Base-by-base conservation (phyloP, 331 rosid genomes). In the Rhamnella rubrinervis region DNA sequence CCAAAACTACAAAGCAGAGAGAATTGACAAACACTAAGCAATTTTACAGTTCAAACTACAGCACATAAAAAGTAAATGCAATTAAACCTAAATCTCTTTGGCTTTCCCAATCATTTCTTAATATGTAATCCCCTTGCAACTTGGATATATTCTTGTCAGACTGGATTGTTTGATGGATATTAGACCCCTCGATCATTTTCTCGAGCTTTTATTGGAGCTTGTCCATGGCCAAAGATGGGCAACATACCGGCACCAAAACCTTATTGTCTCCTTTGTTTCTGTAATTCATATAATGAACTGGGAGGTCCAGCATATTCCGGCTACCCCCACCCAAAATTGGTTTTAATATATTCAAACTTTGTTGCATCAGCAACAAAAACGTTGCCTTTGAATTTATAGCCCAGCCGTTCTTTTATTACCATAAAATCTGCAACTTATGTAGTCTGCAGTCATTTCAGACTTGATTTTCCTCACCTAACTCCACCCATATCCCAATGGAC, bases 291-390 rank as follows among this genome's bases (percentile, higher is more conserved):
- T 26, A 26, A 26, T 26, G 37, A 86, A 46, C 52, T 79, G 0
- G 72, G 60, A 4, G 51, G 58, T 5, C 87, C 85, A 4, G 71
- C 71, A 52, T 7, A 66, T 2, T 1, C 61, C n/a, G 71, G 61
- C 11, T 9, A 17, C 9, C 71, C 71, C 71, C 71, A 66, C 18
- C 23, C 61, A 3, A 66, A 52, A 51, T 66, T 61, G 8, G 52
- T 28, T 8, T 66, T 46, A 26, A 25, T 12, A 38, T 18, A 37
- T 40, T 20, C 71, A 61, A 25, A 53, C 44, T 25, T 25, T n/a
- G 59, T 52, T 13, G 7, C 12, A 56, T 66, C 71, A 12, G 71
- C 52, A 17, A 66, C 19, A 10, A 53, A 1, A 12, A 51, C 11
- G 14, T 4, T 4, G 9, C 71, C 17, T 19, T 13, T 31, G 8